A percentile compares a stretch with the other conserved stretches of the same genome.
phyloP scores from a whole-genome alignment of 163 green algal species.

The Chloromonas sp. region DNA sequence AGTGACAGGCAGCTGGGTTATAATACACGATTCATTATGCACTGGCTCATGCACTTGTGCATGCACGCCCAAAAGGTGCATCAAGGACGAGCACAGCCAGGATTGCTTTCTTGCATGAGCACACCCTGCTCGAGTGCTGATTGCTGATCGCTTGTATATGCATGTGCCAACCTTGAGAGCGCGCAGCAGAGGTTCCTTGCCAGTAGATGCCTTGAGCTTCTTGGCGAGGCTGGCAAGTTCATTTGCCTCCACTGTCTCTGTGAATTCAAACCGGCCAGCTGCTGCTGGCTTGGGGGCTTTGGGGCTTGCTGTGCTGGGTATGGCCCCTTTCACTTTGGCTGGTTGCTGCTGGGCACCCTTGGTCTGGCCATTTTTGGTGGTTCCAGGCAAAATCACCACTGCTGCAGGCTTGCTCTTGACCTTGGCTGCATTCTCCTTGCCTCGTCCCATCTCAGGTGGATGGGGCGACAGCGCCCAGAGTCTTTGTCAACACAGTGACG shows the following conservation, averaged over 20 bases:
- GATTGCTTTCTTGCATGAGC: too few species aligned
- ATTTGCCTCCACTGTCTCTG: not conserved
- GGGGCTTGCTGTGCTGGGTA: not conserved
- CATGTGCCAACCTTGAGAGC: conserved; percentile 27
- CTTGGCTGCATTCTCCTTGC: not conserved
- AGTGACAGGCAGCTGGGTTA: too few species aligned
- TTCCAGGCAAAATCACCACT: not conserved
- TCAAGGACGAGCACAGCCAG: too few species aligned
- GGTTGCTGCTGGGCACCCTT: not conserved
- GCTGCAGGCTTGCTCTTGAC: not conserved
- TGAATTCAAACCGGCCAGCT: not conserved
- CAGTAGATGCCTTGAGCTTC: conserved; percentile 14
- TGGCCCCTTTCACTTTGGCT: not conserved
- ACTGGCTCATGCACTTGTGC: too few species aligned
- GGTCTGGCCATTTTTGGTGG: too few species aligned
- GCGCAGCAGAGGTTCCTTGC: conserved; percentile 48
- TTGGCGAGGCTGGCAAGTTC: conserved; percentile 5
- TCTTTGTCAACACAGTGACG: too few species aligned
- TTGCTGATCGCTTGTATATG: too few species aligned
- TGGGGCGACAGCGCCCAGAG: too few species aligned
- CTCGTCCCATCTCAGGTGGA: too few species aligned
- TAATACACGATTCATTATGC: too few species aligned
- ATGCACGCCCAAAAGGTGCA: too few species aligned
- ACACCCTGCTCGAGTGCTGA: too few species aligned
- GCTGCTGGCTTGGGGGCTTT: not conserved